phyloP scores from a whole-genome alignment of 177 flowering plant species.

The Vitis hybrid region DNA sequence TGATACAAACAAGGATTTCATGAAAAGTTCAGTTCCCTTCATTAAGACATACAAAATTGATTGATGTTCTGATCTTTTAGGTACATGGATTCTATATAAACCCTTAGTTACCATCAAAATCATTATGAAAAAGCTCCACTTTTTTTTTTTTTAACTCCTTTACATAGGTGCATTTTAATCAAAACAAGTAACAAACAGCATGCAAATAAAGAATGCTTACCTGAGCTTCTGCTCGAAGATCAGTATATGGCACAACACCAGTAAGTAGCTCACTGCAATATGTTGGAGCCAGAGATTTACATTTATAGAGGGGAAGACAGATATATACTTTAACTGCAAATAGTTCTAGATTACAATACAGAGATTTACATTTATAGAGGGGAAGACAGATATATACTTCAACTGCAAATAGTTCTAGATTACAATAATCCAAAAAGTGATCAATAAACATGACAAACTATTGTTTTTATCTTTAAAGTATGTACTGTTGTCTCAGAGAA shows the following conservation, averaged over 20 bases:
- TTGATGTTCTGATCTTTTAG: too few species aligned
- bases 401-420: neutral
- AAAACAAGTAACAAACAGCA: neutral
- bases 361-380: neutral
- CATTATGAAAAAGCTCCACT: too few species aligned
- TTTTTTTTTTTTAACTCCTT: too few species aligned
- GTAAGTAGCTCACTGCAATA: slow-evolving; percentile 75
- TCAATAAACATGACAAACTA: neutral
- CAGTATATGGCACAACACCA: slow-evolving; percentile 93
- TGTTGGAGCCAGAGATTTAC: neutral
- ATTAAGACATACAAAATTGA: too few species aligned
- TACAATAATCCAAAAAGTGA: neutral
- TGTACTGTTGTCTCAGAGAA: too few species aligned
- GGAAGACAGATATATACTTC: neutral
- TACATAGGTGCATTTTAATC: neutral
- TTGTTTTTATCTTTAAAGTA: too few species aligned
- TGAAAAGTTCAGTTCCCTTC: too few species aligned
- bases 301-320: neutral
- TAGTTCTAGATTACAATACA: neutral
- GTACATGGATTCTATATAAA: too few species aligned
- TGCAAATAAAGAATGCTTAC: slow-evolving; percentile 29
- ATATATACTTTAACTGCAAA: neutral
- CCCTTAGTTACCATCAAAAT: too few species aligned
- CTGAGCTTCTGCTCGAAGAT: slow-evolving; percentile 94
- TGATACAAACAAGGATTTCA: too few species aligned